Evolutionary conservation across 179 eudicot species (phyloP).

Genomic region (Heliamphora pulchella): DNA sequence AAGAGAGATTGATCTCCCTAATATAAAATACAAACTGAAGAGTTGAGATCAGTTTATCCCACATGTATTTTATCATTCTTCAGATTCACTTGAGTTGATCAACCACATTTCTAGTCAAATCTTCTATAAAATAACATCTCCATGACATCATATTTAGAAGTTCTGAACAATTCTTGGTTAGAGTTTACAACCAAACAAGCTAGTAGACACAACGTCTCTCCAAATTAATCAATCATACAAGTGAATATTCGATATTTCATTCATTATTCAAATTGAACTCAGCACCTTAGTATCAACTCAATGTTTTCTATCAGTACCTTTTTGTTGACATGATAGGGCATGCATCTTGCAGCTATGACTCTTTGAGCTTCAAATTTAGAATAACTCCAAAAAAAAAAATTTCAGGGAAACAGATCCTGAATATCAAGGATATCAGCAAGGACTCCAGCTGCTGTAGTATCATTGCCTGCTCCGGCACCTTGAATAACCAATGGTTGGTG

Average conservation of each 20-base stretch:
- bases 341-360: neutral
- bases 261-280: neutral
- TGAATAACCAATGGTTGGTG: conserved; percentile 86
- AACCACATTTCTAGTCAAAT: no score
- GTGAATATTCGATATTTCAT: neutral
- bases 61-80: no score
- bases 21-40: no score
- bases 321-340: neutral
- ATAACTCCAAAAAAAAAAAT: neutral
- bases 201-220: neutral
- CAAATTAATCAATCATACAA: neutral
- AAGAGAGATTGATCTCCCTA: no score
- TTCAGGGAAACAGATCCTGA: conserved; percentile 62
- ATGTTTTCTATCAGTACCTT: neutral
- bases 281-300: conserved; percentile 6
- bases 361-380: neutral
- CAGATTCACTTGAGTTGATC: no score
- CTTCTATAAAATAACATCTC: no score
- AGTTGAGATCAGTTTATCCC: no score
- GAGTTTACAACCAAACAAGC: no score
- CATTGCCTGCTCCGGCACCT: conserved; percentile 99
- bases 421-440: conserved; percentile 90
- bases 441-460: conserved; percentile 96
- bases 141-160: no score
- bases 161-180: no score